Evolutionary conservation across 176 grass and related monocot genomes (phyloP).

Genomic region (Aegilops bicornis): DNA sequence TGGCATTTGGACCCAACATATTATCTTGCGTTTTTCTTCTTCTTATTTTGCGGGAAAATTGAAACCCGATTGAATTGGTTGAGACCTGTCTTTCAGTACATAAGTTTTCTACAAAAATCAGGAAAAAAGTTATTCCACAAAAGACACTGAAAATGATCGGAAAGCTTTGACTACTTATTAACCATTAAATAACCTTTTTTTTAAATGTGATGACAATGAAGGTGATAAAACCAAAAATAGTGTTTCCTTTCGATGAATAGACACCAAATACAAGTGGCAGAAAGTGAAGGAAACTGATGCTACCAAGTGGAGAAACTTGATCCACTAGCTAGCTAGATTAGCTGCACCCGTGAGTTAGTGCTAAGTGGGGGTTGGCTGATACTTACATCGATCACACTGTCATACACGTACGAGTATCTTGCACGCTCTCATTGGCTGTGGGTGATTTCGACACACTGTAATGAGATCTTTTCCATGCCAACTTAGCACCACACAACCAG

Average conservation of each 20-base stretch:
- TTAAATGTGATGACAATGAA: background rate
- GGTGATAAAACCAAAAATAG: background rate
- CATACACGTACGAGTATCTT: background rate
- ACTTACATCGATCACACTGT: background rate
- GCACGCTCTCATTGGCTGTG: background rate
- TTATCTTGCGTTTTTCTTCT: too few species aligned
- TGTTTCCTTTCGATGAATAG: background rate
- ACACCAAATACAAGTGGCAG: background rate
- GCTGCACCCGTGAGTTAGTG: background rate
- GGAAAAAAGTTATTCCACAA: background rate
- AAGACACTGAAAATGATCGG: background rate
- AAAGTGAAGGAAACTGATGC: background rate
- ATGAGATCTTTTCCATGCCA: background rate
- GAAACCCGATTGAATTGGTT: background rate
- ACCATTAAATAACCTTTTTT: background rate
- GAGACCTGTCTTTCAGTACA: background rate
- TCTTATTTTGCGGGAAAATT: too few species aligned
- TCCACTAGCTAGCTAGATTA: background rate
- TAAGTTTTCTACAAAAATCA: background rate
- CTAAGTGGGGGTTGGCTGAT: background rate
- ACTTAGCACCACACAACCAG: background rate
- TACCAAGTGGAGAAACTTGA: background rate
- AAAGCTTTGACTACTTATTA: background rate
- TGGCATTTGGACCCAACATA: background rate
- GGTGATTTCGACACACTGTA: background rate